phyloP scores from a whole-genome alignment of 805 yeast species.

The Candida vaughaniae region DNA sequence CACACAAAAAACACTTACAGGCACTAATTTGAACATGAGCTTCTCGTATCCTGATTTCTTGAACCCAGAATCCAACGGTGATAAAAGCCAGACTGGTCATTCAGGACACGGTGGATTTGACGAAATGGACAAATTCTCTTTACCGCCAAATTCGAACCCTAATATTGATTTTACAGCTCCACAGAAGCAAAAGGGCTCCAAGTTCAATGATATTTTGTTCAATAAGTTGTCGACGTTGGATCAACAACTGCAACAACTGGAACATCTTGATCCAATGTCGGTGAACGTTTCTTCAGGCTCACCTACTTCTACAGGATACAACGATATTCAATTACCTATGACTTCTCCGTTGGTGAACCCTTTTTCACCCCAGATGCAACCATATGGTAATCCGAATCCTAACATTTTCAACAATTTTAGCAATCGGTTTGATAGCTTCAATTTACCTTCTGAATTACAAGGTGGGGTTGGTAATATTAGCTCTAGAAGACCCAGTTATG shows the following conservation, averaged over 20 bases:
- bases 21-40: too few species aligned
- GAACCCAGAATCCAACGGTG: too few species aligned
- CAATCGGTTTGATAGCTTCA: slow-evolving; percentile 31
- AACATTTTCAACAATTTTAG: slow-evolving; percentile 3
- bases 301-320: slow-evolving; percentile 1
- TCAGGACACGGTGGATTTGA: too few species aligned
- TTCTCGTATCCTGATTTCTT: slow-evolving; percentile 38
- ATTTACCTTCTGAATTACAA: slow-evolving; percentile 57
- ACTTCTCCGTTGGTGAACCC: slow-evolving; percentile 14
- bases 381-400: slow-evolving; percentile 2
- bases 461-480: slow-evolving; percentile 63
- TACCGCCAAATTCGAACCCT: slow-evolving; percentile 14
- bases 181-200: not conserved
- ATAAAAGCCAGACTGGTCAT: too few species aligned
- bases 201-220: slow-evolving; percentile 23
- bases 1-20: too few species aligned
- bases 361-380: slow-evolving; percentile 11
- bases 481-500: slow-evolving; percentile 71
- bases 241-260: not conserved
- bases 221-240: slow-evolving; percentile 23
- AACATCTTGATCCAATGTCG: slow-evolving; percentile 1
- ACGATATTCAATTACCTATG: slow-evolving; percentile 7
- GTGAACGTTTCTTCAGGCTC: not conserved
- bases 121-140: slow-evolving; percentile 9
- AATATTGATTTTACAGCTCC: slow-evolving; percentile 1